phyloP scores from a whole-genome alignment of 1,284 basidiomycete genomes.

The Peniophora sp. region DNA sequence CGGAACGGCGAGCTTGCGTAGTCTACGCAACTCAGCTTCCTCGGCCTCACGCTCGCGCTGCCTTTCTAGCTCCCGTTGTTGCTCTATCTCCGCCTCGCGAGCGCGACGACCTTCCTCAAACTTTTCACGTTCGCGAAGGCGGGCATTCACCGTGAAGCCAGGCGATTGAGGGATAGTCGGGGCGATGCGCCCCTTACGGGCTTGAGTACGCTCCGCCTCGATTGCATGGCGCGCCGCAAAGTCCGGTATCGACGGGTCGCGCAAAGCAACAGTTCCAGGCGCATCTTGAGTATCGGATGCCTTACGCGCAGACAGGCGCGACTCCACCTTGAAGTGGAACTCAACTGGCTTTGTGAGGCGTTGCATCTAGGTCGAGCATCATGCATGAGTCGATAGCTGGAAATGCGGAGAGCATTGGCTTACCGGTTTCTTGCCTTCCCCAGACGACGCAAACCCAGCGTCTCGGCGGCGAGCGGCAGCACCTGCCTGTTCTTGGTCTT shows the following conservation, averaged over 20 bases:
- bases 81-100: conserved; percentile 45
- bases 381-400: background rate
- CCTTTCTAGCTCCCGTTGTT: conserved; percentile 31
- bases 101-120: conserved; percentile 51
- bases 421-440: conserved; percentile 4
- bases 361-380: conserved; percentile 13
- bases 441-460: background rate
- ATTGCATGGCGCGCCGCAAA: conserved; percentile 46
- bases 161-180: conserved; percentile 40
- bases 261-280: conserved; percentile 5
- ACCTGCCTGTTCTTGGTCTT: background rate
- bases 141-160: conserved; percentile 42
- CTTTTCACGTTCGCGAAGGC: conserved; percentile 51
- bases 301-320: conserved; percentile 32
- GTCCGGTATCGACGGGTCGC: conserved; percentile 34
- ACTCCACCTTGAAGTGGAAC: conserved; percentile 42
- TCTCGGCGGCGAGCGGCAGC: background rate
- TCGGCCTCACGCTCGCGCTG: conserved; percentile 45
- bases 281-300: conserved; percentile 13
- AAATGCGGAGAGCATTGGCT: background rate
- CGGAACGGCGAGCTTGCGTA: conserved; percentile 54
- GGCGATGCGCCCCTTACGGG: conserved; percentile 35
- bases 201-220: conserved; percentile 32
- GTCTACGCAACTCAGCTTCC: conserved; percentile 45
- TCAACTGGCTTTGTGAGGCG: conserved; percentile 37